phyloP scores from a whole-genome alignment of 306 rosid genomes.

The Aeschynomene evenia region DNA sequence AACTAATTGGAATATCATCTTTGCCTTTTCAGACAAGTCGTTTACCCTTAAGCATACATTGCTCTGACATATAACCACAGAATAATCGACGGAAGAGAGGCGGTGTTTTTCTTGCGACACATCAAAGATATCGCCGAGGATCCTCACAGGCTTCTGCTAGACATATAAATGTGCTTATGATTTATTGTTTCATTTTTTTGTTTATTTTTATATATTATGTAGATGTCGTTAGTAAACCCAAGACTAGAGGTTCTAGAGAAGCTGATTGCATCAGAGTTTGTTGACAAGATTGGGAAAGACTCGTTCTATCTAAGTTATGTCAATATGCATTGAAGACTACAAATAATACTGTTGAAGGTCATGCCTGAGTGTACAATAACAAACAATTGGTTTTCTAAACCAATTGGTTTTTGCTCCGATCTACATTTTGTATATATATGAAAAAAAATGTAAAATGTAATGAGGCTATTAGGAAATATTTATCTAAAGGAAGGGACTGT shows the following conservation, averaged over 20 bases:
- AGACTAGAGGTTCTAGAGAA: constrained; percentile 81
- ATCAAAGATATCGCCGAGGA: constrained; percentile 78
- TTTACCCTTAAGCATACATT: too few relatives aligned
- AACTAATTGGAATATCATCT: too few relatives aligned
- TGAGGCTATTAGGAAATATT: too few relatives aligned
- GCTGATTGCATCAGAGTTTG: constrained; percentile 51
- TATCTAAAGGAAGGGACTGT: too few relatives aligned
- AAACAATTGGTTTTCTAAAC: constrained; percentile 14
- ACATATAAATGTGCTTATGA: constrained; percentile 44
- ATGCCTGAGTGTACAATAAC: neutral
- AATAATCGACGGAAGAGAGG: constrained; percentile 91
- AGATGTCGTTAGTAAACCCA: constrained; percentile 74
- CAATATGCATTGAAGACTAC: constrained; percentile 34
- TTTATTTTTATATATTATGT: neutral
- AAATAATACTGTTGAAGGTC: neutral
- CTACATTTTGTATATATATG: too few relatives aligned
- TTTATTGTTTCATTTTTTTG: neutral
- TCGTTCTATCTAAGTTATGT: constrained; percentile 42
- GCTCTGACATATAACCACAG: constrained; percentile 87
- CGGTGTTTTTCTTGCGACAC: constrained; percentile 75
- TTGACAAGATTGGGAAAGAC: constrained; percentile 65
- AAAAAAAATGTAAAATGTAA: too few relatives aligned
- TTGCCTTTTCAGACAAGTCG: too few relatives aligned
- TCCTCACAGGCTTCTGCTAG: constrained; percentile 77
- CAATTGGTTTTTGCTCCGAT: too few relatives aligned